Evolutionary conservation across 306 rosid species (phyloP).

Genomic region (Inga laurina): DNA sequence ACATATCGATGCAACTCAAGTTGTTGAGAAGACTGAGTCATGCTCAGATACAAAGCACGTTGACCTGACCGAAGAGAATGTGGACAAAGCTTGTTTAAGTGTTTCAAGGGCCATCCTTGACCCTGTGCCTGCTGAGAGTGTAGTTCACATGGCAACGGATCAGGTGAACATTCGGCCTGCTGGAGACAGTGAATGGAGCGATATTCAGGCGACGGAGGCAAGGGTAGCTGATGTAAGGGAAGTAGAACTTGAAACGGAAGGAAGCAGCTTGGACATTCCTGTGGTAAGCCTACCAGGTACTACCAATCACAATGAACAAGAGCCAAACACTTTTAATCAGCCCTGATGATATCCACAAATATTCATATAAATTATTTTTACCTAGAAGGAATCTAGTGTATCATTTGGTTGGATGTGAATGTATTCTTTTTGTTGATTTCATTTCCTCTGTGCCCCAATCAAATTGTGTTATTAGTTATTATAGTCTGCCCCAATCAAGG

Average conservation of each 20-base stretch:
- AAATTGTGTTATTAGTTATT: slow-evolving; percentile 27
- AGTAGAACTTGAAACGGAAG: slow-evolving; percentile 68
- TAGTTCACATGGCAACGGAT: slow-evolving; percentile 73
- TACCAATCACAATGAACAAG: slow-evolving; percentile 73
- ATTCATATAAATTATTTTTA: slow-evolving; percentile 31
- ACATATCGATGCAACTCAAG: slow-evolving; percentile 75
- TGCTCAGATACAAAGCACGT: slow-evolving; percentile 90
- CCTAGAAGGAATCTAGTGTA: slow-evolving; percentile 38
- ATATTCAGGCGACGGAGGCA: slow-evolving; percentile 90
- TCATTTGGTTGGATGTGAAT: slow-evolving; percentile 49
- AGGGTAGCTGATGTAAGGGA: slow-evolving; percentile 95
- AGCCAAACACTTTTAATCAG: slow-evolving; percentile 59
- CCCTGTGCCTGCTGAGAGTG: slow-evolving; percentile 73
- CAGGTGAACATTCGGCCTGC: slow-evolving; percentile 63
- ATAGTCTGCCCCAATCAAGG: slow-evolving; percentile 22
- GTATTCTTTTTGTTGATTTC: slow-evolving; percentile 38
- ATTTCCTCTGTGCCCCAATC: slow-evolving; percentile 35
- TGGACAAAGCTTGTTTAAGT: slow-evolving; percentile 96
- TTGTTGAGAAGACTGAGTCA: slow-evolving; percentile 84
- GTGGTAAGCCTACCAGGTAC: slow-evolving; percentile 76
- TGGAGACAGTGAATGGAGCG: slow-evolving; percentile 86
- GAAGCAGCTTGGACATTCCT: slow-evolving; percentile 90
- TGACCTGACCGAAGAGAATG: slow-evolving; percentile 81
- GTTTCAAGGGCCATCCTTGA: slow-evolving; percentile 65
- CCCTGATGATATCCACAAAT: slow-evolving; percentile 47